These are phyloP conservation scores for Botryotinia convoluta DNA, from an alignment of 2,329 filamentous ascomycete genomes.

Conservation along the genomic window DNA sequence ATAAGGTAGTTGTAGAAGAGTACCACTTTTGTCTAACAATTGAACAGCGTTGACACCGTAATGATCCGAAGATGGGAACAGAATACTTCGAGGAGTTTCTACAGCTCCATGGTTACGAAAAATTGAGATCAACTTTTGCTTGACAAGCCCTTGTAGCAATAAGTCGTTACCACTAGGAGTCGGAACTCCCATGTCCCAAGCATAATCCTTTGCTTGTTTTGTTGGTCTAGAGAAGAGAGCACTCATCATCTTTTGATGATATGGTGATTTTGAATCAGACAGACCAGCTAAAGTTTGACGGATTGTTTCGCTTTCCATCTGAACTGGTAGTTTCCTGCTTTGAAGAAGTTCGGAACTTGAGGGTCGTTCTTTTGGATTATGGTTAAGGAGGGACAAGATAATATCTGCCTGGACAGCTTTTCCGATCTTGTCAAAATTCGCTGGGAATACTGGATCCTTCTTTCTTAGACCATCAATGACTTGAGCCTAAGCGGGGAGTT, in stretches of 20 bases:
- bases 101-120: constrained; percentile 89
- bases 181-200: constrained; percentile 68
- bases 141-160: constrained; percentile 70
- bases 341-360: constrained; percentile 79
- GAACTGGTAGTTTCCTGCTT: constrained; percentile 82
- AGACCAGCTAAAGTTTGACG: constrained; percentile 77
- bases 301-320: constrained; percentile 90
- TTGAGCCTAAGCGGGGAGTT: constrained; percentile 37
- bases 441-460: constrained; percentile 65
- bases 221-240: constrained; percentile 71
- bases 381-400: constrained; percentile 74
- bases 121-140: constrained; percentile 69
- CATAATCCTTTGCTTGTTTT: constrained; percentile 76
- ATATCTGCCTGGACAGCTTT: constrained; percentile 70
- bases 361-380: constrained; percentile 78
- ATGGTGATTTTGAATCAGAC: constrained; percentile 78
- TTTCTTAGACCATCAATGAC: constrained; percentile 68
- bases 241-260: constrained; percentile 87
- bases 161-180: constrained; percentile 57
- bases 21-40: constrained; percentile 78
- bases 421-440: constrained; percentile 69
- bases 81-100: constrained; percentile 68
- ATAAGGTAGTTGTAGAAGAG: constrained; percentile 89
- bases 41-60: constrained; percentile 75
- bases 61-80: constrained; percentile 80